Evolutionary conservation across 495 filamentous ascomycete genomes (phyloP).

Genomic region (Glutinoglossum americanum): DNA sequence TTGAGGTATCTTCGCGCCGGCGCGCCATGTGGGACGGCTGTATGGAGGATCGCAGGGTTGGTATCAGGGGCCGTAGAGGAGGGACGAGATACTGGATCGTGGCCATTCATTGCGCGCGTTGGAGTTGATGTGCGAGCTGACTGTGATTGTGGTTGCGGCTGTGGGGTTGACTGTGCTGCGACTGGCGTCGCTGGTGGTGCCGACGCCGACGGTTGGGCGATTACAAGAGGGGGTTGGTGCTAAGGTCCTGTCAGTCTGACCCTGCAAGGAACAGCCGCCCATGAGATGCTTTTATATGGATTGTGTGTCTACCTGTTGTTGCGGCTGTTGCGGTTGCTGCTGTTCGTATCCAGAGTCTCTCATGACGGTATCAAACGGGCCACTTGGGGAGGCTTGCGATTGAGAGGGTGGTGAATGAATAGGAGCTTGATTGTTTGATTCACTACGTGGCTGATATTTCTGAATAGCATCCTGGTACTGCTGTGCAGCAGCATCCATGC

Average conservation of each 20-base stretch:
- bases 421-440: neutral
- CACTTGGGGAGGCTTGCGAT: neutral
- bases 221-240: neutral
- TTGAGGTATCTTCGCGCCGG: conserved; percentile 81
- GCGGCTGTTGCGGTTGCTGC: neutral
- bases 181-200: conserved; percentile 7
- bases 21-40: conserved; percentile 42
- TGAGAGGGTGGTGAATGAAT: neutral
- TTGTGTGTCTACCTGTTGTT: neutral
- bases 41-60: conserved; percentile 14
- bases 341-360: neutral
- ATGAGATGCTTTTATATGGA: neutral
- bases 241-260: neutral
- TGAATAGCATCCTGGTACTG: conserved; percentile 5
- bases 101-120: conserved; percentile 25
- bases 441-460: conserved; percentile 4
- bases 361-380: neutral
- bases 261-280: no score
- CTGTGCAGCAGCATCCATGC: conserved; percentile 5
- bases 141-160: conserved; percentile 16
- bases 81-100: conserved; percentile 3
- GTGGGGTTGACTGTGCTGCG: conserved; percentile 8
- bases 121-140: conserved; percentile 24
- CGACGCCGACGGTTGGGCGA: conserved; percentile 13
- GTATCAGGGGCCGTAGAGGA: conserved; percentile 20